phyloP scores from a whole-genome alignment of 2,329 filamentous ascomycete species.

The Diaporthe vexans region DNA sequence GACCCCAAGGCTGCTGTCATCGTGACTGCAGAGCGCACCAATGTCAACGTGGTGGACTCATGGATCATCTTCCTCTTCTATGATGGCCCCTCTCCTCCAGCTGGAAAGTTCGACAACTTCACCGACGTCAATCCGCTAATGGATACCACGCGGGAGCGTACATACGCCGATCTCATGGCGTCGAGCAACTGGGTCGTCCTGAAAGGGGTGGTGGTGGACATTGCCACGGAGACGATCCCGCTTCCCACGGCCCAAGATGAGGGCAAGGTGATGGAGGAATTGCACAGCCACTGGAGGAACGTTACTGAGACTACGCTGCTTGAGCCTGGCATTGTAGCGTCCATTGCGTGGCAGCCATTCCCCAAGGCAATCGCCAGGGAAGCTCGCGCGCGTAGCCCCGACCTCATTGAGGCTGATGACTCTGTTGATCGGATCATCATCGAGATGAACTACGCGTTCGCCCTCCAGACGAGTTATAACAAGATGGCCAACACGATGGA shows the following conservation, averaged over 20 bases:
- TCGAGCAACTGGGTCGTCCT: conserved; percentile 19
- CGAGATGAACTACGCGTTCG: conserved; percentile 25
- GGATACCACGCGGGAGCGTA: conserved; percentile 19
- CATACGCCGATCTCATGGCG: conserved; percentile 19
- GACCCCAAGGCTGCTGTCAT: conserved; percentile 23
- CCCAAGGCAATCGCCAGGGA: conserved; percentile 19
- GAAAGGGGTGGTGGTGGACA: conserved; percentile 16
- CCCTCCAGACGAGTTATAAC: conserved; percentile 12
- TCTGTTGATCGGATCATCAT: conserved; percentile 6
- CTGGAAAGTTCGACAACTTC: conserved; percentile 21
- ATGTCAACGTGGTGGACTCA: conserved; percentile 16
- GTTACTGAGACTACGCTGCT: not conserved
- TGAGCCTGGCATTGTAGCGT: conserved; percentile 15
- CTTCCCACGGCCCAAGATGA: conserved; percentile 1
- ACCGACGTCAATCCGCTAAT: conserved; percentile 10
- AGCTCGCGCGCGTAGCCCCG: conserved; percentile 19
- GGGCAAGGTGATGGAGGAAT: conserved; percentile 8
- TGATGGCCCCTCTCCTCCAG: conserved; percentile 12
- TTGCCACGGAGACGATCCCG: conserved; percentile 5
- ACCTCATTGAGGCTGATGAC: conserved; percentile 13
- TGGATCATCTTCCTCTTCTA: conserved; percentile 26
- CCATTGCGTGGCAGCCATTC: conserved; percentile 23
- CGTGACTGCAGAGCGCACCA: conserved; percentile 20
- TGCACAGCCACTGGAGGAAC: conserved; percentile 21
- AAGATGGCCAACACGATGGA: conserved; percentile 20